These are phyloP conservation scores for Bromus sterilis DNA, from an alignment of 176 grass and related monocot species.

Conservation along the genomic window DNA sequence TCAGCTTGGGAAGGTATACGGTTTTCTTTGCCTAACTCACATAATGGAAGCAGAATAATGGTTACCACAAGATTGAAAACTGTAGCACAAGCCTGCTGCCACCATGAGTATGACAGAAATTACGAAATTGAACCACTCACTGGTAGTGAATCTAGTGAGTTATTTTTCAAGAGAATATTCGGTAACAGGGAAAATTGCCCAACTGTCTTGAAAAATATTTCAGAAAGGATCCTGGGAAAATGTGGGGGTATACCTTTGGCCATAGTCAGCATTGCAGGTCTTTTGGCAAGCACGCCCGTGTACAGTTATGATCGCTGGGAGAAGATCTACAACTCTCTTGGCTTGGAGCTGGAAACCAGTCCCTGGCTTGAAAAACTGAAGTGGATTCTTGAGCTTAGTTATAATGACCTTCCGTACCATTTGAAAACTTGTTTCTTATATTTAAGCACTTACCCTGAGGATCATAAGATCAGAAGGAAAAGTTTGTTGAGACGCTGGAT, in stretches of 20 bases:
- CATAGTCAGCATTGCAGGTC: conserved; percentile 35
- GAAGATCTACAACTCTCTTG: conserved; percentile 19
- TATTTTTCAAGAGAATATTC: conserved; percentile 29
- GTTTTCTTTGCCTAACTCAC: conserved; percentile 26
- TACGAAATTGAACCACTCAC: conserved; percentile 35
- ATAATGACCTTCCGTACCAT: conserved; percentile 33
- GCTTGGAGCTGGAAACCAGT: conserved; percentile 23
- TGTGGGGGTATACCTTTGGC: conserved; percentile 23
- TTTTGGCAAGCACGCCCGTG: neutral
- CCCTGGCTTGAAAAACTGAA: conserved; percentile 34
- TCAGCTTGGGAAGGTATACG: conserved; percentile 22
- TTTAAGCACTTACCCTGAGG: conserved; percentile 31
- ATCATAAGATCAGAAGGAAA: conserved; percentile 23
- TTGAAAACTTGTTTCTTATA: conserved; percentile 40
- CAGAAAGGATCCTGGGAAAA: conserved; percentile 18
- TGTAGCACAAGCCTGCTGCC: conserved; percentile 23
- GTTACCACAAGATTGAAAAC: conserved; percentile 37
- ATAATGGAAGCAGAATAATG: conserved; percentile 25
- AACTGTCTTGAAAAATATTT: neutral
- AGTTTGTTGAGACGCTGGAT: conserved; percentile 28
- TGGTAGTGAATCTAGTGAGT: neutral
- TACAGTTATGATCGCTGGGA: conserved; percentile 17
- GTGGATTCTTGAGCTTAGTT: conserved; percentile 42
- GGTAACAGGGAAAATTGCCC: conserved; percentile 10
- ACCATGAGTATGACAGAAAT: conserved; percentile 23